Base-by-base conservation (phyloP, 2,329 filamentous ascomycete genomes). In the Triangularia verruculosa region DNA sequence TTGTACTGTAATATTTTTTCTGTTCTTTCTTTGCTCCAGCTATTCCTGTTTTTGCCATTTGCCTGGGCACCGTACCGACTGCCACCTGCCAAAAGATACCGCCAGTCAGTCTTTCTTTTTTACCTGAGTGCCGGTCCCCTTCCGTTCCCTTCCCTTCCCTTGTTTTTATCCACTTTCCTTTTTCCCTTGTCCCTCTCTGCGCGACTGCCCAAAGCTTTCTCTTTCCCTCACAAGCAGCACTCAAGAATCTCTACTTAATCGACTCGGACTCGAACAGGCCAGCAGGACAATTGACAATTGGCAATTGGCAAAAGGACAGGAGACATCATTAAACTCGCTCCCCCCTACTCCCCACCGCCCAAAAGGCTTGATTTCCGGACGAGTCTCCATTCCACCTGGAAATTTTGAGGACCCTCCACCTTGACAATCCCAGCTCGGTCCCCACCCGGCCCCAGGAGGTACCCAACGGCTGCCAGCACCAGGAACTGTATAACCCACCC, bases 161-260 rank as follows among this genome's bases (percentile, higher is more conserved):
- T 63, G 59, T 66, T 66, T 64, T 67, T 71, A 68, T 68, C 69
- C 67, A 66, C 69, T 69, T 70, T 68, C 67, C 66, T 57, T 64
- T 69, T 68, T 60, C 56, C 65, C 68, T 69, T 57, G 65, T 63
- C 65, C 57, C 32, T 34, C 11, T 59, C 57, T 59, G 57, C 57
- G 57, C 27, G 57, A 47, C 57, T 59, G 57, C 57, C 57, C 57
- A 59, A 59, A 51, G 57, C 57, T 47, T 59, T 34, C n/a, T 32
- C 53, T 30, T 27, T 27, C 34, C 34, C 34, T 17, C 34, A 13
- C 34, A n/a, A n/a, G n/a, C n/a, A 39, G 34, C 13, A 13, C 27
- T 39, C 39, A 59, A 25, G 24, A 43, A 57, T 13, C n/a, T n/a
- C n/a, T n/a, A 47, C 39, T 17, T 47, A 47, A 47, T 47, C 39